Conservation (phyloP, 768 basidiomycete species). For the Boletus eberwhitei region DNA sequence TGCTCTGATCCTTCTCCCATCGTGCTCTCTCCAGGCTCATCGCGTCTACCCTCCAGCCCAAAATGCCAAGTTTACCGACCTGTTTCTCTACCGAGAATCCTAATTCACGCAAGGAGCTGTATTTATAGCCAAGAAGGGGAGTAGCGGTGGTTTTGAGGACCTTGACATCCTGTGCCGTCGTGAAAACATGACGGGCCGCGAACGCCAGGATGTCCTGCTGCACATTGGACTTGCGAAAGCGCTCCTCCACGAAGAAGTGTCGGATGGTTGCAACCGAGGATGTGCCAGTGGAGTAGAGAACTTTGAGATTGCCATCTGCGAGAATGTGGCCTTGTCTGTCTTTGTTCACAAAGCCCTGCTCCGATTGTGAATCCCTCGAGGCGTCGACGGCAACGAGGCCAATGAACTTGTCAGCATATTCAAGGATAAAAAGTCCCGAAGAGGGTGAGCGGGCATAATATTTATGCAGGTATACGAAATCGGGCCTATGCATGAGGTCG, state of each 20-base stretch:
- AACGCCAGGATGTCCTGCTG: slow-evolving; percentile 66
- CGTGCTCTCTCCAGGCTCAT: slow-evolving; percentile 41
- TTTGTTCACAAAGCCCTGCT: slow-evolving; percentile 25
- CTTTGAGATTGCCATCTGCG: slow-evolving; percentile 8
- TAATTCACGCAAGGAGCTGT: slow-evolving; percentile 40
- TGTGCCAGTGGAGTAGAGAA: slow-evolving; percentile 31
- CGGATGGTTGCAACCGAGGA: slow-evolving; percentile 62
- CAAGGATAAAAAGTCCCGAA: slow-evolving; percentile 70
- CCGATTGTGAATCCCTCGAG: slow-evolving; percentile 37
- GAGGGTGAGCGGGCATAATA: slow-evolving; percentile 61
- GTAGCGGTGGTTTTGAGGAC: slow-evolving; percentile 46
- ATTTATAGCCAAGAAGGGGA: slow-evolving; percentile 50
- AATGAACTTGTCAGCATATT: slow-evolving; percentile 54
- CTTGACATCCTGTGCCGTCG: slow-evolving; percentile 38
- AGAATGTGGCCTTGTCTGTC: slow-evolving; percentile 14
- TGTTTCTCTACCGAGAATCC: slow-evolving; percentile 50
- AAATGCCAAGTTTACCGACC: slow-evolving; percentile 47
- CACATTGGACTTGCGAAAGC: slow-evolving; percentile 51
- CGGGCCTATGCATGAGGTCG: slow-evolving; percentile 50
- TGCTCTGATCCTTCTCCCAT: slow-evolving; percentile 40
- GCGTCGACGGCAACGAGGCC: slow-evolving; percentile 74
- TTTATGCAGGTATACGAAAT: slow-evolving; percentile 48
- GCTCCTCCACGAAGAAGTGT: slow-evolving; percentile 71
- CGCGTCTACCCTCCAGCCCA: slow-evolving; percentile 52
- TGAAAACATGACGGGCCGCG: slow-evolving; percentile 58